phyloP scores from a whole-genome alignment of 768 basidiomycete genomes.

The Tricholomella constricta region DNA sequence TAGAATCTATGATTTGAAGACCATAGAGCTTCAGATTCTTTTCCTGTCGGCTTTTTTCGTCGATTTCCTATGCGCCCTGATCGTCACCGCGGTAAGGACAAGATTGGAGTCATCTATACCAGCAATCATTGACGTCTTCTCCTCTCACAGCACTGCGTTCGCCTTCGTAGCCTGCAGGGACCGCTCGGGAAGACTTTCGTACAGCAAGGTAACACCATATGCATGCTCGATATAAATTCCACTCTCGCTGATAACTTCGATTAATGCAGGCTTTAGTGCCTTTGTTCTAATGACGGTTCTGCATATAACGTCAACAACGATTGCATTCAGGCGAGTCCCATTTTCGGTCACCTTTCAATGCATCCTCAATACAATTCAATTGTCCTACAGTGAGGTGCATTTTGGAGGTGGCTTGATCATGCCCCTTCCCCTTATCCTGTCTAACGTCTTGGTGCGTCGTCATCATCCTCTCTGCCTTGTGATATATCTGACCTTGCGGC shows the following conservation, averaged over 20 bases:
- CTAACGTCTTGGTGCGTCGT: constrained; percentile 22
- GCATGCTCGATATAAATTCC: not conserved
- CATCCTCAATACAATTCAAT: too few relatives aligned
- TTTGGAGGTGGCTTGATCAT: constrained; percentile 17
- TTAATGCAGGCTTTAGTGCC: constrained; percentile 16
- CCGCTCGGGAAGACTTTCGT: constrained; percentile 24
- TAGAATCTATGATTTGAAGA: too few relatives aligned
- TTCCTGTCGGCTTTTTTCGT: constrained; percentile 19
- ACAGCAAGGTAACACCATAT: constrained; percentile 19
- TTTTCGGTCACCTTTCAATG: too few relatives aligned
- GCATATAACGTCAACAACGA: constrained; percentile 16
- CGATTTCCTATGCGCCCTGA: constrained; percentile 21
- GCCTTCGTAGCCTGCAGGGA: constrained; percentile 25
- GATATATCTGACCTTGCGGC: not conserved
- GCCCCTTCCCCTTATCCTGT: constrained; percentile 20
- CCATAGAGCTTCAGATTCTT: constrained; percentile 14
- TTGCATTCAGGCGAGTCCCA: constrained; percentile 17
- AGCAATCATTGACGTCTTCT: not conserved
- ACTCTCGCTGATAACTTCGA: not conserved
- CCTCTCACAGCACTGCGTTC: constrained; percentile 23
- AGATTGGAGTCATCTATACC: not conserved
- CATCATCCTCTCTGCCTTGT: not conserved
- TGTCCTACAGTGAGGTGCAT: not conserved
- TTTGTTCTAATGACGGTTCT: constrained; percentile 22
- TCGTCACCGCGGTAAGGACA: constrained; percentile 21